Base-by-base conservation (phyloP, 768 basidiomycete genomes). In the Sistotremastrum suecicum region DNA sequence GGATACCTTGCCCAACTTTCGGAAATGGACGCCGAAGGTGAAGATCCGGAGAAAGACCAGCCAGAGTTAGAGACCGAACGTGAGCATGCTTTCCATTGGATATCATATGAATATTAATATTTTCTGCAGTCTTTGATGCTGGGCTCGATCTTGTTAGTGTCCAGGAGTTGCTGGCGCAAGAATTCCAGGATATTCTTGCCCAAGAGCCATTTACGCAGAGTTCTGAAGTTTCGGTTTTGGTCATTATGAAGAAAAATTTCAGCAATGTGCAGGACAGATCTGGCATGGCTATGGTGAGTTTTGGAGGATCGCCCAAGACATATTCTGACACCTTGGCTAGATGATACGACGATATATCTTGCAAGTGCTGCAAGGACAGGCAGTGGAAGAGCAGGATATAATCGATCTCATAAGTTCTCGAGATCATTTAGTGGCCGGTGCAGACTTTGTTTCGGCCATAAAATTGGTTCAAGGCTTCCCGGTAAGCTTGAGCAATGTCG, bases 361-460 rank as follows among this genome's bases (percentile, higher is more conserved):
- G 34, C 69, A 75, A 10, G 59, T 97, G 12, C 60, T 94, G 34
- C 79, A 83, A 57, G 87, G 85, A 35, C 74, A 75, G 48, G 75
- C 80, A 4, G 61, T 97, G 45, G 70, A 76, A 9, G 65, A 82
- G 5, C 92, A 98, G 56, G 87, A 85, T 51, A 63, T 78, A 7
- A 76, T 87, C 29, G 94, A 98, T 55, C 66, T 89, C 9, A 62
- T 94, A 54, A 87, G 85, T 3, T 61, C 95, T 51, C 91, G 91
- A 59, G 83, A 92, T 57, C 90, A 90, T 53, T 44, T 54, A 35
- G 58, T 70, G 42, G 65, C 69, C 28, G 56, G 74, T 9, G 75
- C 76, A 8, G 80, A 87, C 56, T 87, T 75, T 60, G 69, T 73
- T 0, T 81, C 76, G 9, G 79, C 82, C 28, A 60, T 86, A 51